phyloP scores from a whole-genome alignment of 202 grass and related monocot species.

The Bolboschoenoplectus hybrid region DNA sequence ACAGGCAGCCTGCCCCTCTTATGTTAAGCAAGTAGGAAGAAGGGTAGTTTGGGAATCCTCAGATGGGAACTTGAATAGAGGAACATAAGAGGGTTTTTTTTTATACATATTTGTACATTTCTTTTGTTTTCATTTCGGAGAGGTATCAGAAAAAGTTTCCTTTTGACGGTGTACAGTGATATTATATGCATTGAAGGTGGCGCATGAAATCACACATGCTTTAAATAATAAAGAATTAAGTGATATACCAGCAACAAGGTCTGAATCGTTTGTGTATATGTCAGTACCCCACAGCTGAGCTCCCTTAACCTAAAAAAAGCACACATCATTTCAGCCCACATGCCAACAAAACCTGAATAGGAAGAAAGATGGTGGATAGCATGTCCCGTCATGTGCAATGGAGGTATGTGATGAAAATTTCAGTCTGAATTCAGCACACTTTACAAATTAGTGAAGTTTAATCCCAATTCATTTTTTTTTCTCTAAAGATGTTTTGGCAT shows the following conservation, averaged over 20 bases:
- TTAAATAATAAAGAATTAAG: slow-evolving; percentile 7
- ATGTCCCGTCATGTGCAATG: not conserved
- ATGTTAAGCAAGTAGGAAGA: slow-evolving; percentile 30
- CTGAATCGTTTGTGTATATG: slow-evolving; percentile 63
- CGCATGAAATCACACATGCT: not conserved
- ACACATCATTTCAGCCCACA: slow-evolving; percentile 14
- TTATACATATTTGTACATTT: not conserved
- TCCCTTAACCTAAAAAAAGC: slow-evolving; percentile 26
- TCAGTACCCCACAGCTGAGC: slow-evolving; percentile 37
- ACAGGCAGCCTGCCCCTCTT: slow-evolving; percentile 15
- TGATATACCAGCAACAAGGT: slow-evolving; percentile 89
- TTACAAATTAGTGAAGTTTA: not conserved
- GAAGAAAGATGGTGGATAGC: not conserved
- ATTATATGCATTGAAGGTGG: not conserved
- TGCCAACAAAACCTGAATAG: not conserved
- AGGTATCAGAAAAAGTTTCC: not conserved
- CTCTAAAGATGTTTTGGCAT: not conserved
- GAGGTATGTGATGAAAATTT: not conserved
- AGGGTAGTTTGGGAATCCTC: slow-evolving; percentile 22
- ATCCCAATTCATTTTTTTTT: not conserved
- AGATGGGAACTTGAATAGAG: not conserved
- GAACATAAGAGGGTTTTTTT: not conserved
- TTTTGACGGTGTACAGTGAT: not conserved
- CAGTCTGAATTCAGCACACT: not conserved
- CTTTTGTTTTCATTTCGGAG: not conserved